Evolutionary conservation across 345 rosid species (phyloP).

Genomic region (Eucalyptus albens): DNA sequence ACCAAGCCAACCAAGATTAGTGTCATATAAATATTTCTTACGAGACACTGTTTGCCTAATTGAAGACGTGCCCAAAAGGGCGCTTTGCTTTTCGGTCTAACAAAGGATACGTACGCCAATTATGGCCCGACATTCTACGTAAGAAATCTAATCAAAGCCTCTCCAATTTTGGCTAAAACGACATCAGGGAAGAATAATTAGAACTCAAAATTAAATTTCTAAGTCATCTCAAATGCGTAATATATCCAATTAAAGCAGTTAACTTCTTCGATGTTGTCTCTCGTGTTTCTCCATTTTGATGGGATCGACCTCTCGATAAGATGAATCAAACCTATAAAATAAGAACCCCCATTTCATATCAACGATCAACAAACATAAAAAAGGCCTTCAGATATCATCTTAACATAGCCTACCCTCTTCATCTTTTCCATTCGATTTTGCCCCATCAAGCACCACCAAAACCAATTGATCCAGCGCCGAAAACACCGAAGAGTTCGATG

Average conservation of each 20-base stretch:
- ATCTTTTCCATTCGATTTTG: background rate
- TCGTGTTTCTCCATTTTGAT: background rate
- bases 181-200: background rate
- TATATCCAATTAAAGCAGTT: background rate
- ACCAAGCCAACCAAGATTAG: background rate
- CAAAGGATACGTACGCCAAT: background rate
- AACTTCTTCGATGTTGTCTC: background rate
- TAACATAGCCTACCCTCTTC: background rate
- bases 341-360: background rate
- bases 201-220: background rate
- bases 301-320: background rate
- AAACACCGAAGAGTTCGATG: background rate
- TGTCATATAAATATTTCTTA: rapidly evolving
- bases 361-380: background rate
- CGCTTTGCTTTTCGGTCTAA: background rate
- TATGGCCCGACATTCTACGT: background rate
- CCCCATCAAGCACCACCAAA: background rate
- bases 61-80: background rate
- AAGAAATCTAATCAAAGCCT: background rate
- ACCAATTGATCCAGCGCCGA: background rate
- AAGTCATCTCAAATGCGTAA: background rate
- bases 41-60: background rate
- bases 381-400: background rate
- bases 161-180: background rate
- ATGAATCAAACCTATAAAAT: background rate